phyloP scores from a whole-genome alignment of 495 filamentous ascomycete species.

The Penicillium cataractarum region DNA sequence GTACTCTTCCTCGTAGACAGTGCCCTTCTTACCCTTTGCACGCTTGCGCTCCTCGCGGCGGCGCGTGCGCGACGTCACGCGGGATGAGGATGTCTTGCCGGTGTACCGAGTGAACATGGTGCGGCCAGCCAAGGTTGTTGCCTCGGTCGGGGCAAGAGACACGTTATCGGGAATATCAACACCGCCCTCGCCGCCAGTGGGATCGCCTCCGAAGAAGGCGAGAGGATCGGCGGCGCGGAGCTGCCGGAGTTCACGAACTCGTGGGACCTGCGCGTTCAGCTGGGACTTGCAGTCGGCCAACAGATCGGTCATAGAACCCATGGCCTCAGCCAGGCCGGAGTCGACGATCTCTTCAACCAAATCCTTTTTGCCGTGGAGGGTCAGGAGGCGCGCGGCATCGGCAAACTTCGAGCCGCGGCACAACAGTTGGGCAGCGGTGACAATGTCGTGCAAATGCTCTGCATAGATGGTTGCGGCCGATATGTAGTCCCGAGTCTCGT shows the following conservation, averaged over 20 bases:
- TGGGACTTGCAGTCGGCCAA: conserved; percentile 90
- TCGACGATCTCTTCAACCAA: conserved; percentile 67
- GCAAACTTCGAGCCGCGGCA: conserved; percentile 85
- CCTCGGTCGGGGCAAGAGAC: conserved; percentile 83
- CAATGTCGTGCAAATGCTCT: conserved; percentile 75
- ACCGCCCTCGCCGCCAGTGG: conserved; percentile 51
- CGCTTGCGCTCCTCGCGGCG: conserved; percentile 91
- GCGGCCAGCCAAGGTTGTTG: conserved; percentile 68
- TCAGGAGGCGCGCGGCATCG: conserved; percentile 75
- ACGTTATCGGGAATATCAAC: conserved; percentile 87
- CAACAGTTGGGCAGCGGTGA: conserved; percentile 65
- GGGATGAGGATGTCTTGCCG: conserved; percentile 69
- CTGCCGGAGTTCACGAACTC: conserved; percentile 75
- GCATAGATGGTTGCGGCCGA: conserved; percentile 78
- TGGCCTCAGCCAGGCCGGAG: conserved; percentile 72
- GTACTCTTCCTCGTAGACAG: conserved; percentile 97
- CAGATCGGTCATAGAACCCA: conserved; percentile 80
- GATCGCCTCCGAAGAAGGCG: conserved; percentile 73
- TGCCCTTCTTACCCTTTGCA: conserved; percentile 91
- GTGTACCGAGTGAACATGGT: conserved; percentile 94
- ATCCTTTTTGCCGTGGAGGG: conserved; percentile 48
- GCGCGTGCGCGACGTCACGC: conserved; percentile 81
- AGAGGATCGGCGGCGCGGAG: conserved; percentile 83
- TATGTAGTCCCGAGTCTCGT: conserved; percentile 83
- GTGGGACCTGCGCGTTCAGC: conserved; percentile 78